A percentile compares a stretch with the other conserved stretches of the same genome.
These are phyloP conservation scores for Leersia perrieri DNA, from an alignment of 176 grass and related monocot genomes.

Conservation along the genomic window DNA sequence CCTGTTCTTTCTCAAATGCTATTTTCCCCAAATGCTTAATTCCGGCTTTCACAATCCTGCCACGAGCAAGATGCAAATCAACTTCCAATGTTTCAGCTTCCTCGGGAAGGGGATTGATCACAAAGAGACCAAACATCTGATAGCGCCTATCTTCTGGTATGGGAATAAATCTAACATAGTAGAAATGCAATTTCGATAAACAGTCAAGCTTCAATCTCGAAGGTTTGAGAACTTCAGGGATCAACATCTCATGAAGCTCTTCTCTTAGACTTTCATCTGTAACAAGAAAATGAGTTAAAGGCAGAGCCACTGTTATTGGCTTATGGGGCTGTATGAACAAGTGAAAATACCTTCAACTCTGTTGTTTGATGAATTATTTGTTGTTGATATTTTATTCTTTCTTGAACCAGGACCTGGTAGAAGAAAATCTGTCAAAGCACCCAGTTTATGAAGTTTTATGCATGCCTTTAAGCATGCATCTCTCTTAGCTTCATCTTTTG, in stretches of 20 bases:
- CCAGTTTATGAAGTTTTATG: constrained; percentile 64
- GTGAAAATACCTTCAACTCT: constrained; percentile 49
- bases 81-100: constrained; percentile 84
- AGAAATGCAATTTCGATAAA: constrained; percentile 63
- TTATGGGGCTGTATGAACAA: constrained; percentile 18
- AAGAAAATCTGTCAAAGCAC: constrained; percentile 96
- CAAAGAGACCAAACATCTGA: constrained; percentile 89
- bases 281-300: constrained; percentile 41
- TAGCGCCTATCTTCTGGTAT: constrained; percentile 76
- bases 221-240: constrained; percentile 62
- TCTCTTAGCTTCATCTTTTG: constrained; percentile 90
- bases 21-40: constrained; percentile 53
- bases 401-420: constrained; percentile 58
- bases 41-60: constrained; percentile 78
- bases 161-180: constrained; percentile 81
- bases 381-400: constrained; percentile 47
- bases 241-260: constrained; percentile 88
- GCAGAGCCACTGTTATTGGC: constrained; percentile 23
- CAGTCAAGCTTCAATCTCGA: constrained; percentile 44
- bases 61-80: constrained; percentile 76
- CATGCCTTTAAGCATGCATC: constrained; percentile 84
- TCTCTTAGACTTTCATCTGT: constrained; percentile 82
- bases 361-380: constrained; percentile 38
- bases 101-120: constrained; percentile 62
- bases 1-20: constrained; percentile 74